These are phyloP conservation scores for Leucosporidium yakuticum DNA, from an alignment of 768 basidiomycete species.

Conservation along the genomic window DNA sequence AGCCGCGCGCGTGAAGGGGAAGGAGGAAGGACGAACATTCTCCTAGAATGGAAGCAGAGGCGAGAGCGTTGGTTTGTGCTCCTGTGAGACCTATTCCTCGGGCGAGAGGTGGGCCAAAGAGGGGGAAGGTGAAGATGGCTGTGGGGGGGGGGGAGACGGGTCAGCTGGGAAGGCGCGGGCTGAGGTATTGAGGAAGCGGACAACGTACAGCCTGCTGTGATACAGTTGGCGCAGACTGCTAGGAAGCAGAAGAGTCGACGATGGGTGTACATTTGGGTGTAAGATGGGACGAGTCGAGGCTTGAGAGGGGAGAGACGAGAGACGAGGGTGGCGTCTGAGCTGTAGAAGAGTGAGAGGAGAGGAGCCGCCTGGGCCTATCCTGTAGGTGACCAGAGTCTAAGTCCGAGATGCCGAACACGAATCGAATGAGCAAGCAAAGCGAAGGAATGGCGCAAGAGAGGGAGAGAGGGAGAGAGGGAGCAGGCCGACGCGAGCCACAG, in stretches of 20 bases:
- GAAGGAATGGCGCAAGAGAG: too few relatives aligned
- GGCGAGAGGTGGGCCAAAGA: background rate
- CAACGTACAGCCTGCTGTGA: background rate
- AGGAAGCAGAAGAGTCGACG: background rate
- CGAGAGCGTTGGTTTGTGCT: too few relatives aligned
- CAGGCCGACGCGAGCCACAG: too few relatives aligned
- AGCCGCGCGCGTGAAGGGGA: too few relatives aligned
- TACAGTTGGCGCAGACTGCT: background rate
- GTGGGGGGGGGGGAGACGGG: background rate
- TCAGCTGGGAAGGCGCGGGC: background rate
- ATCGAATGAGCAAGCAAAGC: too few relatives aligned
- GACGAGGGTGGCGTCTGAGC: background rate
- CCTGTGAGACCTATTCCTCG: too few relatives aligned
- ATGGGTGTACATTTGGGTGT: background rate
- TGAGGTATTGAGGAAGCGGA: background rate
- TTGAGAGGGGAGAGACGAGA: background rate
- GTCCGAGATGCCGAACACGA: background rate
- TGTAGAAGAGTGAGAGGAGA: background rate
- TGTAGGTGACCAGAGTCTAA: background rate
- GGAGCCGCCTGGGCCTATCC: constrained; percentile 1
- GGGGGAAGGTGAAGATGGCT: constrained; percentile 3
- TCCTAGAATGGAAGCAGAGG: too few relatives aligned
- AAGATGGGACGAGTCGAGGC: background rate
- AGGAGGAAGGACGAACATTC: too few relatives aligned
- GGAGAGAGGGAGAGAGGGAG: too few relatives aligned